phyloP scores from a whole-genome alignment of 148 eudicot genomes.

The Amaranthus hypochondriacus region DNA sequence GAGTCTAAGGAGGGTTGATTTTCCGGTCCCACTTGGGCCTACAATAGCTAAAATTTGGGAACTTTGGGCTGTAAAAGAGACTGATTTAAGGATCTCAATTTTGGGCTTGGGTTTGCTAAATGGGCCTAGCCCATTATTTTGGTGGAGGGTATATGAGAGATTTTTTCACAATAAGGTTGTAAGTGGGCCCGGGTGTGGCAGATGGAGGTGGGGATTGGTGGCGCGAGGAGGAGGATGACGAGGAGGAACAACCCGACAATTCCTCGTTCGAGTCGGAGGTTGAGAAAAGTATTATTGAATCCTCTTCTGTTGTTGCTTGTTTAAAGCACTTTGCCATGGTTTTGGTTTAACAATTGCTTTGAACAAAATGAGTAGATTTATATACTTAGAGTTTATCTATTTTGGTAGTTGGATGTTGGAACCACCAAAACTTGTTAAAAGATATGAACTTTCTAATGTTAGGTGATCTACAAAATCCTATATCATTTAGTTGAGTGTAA shows the following conservation, averaged over 20 bases:
- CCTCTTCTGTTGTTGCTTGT: constrained; percentile 42
- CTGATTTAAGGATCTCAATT: constrained; percentile 62
- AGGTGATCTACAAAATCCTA: constrained; percentile 35
- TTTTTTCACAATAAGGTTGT: constrained; percentile 47
- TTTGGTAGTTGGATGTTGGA: constrained; percentile 21
- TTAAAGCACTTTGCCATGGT: constrained; percentile 60
- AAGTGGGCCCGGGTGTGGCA: constrained; percentile 21
- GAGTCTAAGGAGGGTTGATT: constrained; percentile 63
- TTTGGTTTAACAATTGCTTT: background rate
- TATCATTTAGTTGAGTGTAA: background rate
- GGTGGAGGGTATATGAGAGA: constrained; percentile 71
- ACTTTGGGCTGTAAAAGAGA: constrained; percentile 58
- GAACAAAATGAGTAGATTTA: background rate
- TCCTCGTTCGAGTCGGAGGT: constrained; percentile 50
- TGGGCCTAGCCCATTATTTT: constrained; percentile 17
- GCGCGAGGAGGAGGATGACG: constrained; percentile 40
- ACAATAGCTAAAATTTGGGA: constrained; percentile 76
- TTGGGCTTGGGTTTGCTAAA: constrained; percentile 36
- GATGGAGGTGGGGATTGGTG: constrained; percentile 37
- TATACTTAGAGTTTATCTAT: constrained; percentile 5
- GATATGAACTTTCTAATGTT: constrained; percentile 24
- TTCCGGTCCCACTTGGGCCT: constrained; percentile 97
- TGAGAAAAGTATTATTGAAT: constrained; percentile 63
- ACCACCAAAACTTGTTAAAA: constrained; percentile 25
- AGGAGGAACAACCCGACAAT: constrained; percentile 56